A percentile compares a stretch with the other conserved stretches of the same genome.
phyloP scores from a whole-genome alignment of 495 filamentous ascomycete genomes.

The Mytilinidion resinicola region DNA sequence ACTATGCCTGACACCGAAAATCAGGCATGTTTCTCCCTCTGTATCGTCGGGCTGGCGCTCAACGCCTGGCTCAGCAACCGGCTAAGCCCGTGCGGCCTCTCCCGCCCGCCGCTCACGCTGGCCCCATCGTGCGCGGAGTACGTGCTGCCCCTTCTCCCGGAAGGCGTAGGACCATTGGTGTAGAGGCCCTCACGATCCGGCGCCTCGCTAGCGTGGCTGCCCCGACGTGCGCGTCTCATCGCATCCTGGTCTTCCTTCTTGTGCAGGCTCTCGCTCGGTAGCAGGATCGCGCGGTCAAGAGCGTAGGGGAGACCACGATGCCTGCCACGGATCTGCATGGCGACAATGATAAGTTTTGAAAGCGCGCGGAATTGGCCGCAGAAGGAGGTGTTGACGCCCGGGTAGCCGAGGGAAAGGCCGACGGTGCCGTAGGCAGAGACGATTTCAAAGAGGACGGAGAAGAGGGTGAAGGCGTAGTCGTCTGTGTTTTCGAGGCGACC shows the following conservation, averaged over 20 bases:
- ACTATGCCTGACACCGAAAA: background rate
- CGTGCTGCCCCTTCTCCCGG: slow-evolving; percentile 3
- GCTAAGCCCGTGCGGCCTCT: background rate
- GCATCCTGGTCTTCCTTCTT: slow-evolving; percentile 59
- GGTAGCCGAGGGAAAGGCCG: slow-evolving; percentile 79
- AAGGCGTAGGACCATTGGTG: background rate
- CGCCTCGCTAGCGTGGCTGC: background rate
- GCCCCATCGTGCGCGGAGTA: slow-evolving; percentile 1
- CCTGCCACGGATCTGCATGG: slow-evolving; percentile 87
- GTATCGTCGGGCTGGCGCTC: slow-evolving; percentile 19
- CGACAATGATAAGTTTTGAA: slow-evolving; percentile 86
- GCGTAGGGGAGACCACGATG: slow-evolving; percentile 90
- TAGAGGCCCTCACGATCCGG: background rate
- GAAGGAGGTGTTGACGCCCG: slow-evolving; percentile 67
- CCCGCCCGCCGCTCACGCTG: background rate
- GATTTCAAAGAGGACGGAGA: slow-evolving; percentile 80
- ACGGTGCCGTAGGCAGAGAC: slow-evolving; percentile 94
- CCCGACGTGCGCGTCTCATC: slow-evolving; percentile 36
- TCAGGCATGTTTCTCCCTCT: slow-evolving; percentile 16
- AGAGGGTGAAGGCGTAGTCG: slow-evolving; percentile 66
- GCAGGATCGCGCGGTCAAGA: slow-evolving; percentile 81
- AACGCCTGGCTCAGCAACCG: slow-evolving; percentile 12
- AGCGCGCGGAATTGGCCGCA: slow-evolving; percentile 69
- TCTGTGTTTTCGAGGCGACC: slow-evolving; percentile 48
- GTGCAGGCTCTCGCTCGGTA: slow-evolving; percentile 72